Base-by-base conservation (phyloP, 148 eudicot genomes). In the Gaultheria prostrata region DNA sequence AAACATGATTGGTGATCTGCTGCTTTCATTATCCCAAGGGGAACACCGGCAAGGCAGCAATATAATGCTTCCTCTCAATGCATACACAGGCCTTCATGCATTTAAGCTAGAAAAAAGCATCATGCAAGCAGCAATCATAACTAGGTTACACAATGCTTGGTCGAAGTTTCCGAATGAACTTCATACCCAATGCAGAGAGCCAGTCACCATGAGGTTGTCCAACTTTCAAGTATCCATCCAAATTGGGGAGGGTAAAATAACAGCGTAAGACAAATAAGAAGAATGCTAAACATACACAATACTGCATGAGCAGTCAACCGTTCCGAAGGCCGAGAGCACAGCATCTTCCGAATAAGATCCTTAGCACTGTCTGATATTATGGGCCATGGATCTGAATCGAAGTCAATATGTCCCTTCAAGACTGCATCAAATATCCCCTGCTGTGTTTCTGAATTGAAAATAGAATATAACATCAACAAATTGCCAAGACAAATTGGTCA, bases 311-410 rank as follows among this genome's bases (percentile, higher is more conserved):
- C 99, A 83, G 95, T 91, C 77, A 92, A 82, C 15, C 98, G 90
- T 53, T 94, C 91, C 45, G 90, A 83, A 65, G 99, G 95, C 30
- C 85, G 79, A 65, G 89, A 86, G 86, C 93, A 90, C 35, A 96
- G 88, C 99, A 97, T 97, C 88, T 90, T 92, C 85, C 93, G 86
- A 18, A 97, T 97, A 33, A 97, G 89, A 92, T 94, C 98, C 92
- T 97, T 97, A 30, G 94, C 99, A 84, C 98, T 93, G 51, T 90
- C 95, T 18, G 99, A 97, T 81, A 97, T 90, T 45, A 91, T 45
- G 74, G 99, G 98, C 99, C 99, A 97, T 24, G 99, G 99, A 57
- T 94, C 99, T 3, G 97, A 97, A 17, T 94, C 98, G 65, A 97
- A 97, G 83, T 97, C 99, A 84, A 97, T 93, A 77, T 92, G 82